Evolutionary conservation across 192 early-diverging fungal genomes (phyloP), one percentile per base, ranked within the genome.

Genomic region (Backusella macrospora): DNA sequence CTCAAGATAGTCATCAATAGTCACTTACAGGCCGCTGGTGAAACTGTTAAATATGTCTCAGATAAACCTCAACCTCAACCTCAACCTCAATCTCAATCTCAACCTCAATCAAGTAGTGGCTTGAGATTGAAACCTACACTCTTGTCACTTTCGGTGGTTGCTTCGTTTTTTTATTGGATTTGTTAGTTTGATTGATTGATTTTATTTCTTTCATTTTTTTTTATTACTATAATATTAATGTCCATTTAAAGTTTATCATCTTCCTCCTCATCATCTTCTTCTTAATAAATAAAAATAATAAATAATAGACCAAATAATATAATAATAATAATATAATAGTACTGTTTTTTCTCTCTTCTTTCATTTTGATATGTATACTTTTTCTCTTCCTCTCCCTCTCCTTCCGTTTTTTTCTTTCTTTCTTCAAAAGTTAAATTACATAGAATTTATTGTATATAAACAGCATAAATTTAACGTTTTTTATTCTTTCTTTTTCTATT

Each of bases 401-500:
- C n/a, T n/a, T n/a, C n/a, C n/a, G n/a, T n/a, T n/a, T n/a, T n/a
- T n/a, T n/a, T n/a, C n/a, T n/a, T n/a, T n/a, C n/a, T n/a, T n/a
- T n/a, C n/a, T n/a, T n/a, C n/a, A n/a, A n/a, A n/a, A n/a, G n/a
- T n/a, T n/a, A n/a, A n/a, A n/a, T n/a, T n/a, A n/a, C n/a, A n/a
- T n/a, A n/a, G n/a, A n/a, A n/a, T n/a, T n/a, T n/a, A n/a, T n/a
- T n/a, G n/a, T n/a, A n/a, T n/a, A n/a, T n/a, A n/a, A 34, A 34
- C 29, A 34, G 2, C 29, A 34, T 34, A 2, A 64, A 15, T 0
- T 68, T 75, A 45, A 49, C 13, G 37, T 18, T 69, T 70, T 52
- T 76, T 76, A n/a, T 62, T 47, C 18, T 39, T 62, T 29, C 23
- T 72, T 46, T 77, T 77, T 67, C 63, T 77, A 49, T 14, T 21